Evolutionary conservation across 371 early-diverging fungal genomes (phyloP).

Genomic region (Mortierella sp.): DNA sequence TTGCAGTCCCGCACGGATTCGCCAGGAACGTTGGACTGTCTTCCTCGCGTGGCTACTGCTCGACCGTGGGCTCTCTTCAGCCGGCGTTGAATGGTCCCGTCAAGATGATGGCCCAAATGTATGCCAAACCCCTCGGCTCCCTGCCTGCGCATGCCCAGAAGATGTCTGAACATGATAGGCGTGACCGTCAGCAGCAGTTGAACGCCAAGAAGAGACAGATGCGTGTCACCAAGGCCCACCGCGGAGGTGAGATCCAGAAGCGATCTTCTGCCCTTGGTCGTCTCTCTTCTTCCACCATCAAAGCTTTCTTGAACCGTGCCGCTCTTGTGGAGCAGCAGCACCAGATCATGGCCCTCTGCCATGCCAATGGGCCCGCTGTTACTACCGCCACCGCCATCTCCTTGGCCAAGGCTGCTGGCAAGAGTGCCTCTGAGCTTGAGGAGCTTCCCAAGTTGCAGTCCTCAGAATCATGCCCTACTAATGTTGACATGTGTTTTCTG

Average conservation of each 20-base stretch:
- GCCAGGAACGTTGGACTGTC: conserved; percentile 42
- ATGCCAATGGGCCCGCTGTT: conserved; percentile 23
- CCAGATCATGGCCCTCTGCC: conserved; percentile 34
- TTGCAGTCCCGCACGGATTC: conserved; percentile 45
- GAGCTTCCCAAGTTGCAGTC: conserved; percentile 36
- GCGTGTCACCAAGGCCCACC: conserved; percentile 22
- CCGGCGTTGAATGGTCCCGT: conserved; percentile 41
- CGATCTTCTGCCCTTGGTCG: conserved; percentile 2
- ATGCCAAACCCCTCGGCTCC: conserved; percentile 45
- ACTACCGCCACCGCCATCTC: conserved; percentile 41
- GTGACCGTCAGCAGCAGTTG: not conserved
- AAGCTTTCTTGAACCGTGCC: conserved; percentile 46
- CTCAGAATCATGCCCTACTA: conserved; percentile 43
- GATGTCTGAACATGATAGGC: conserved; percentile 24
- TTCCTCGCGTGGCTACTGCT: conserved; percentile 45
- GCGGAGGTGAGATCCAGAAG: conserved; percentile 32
- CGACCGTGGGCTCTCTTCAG: conserved; percentile 12
- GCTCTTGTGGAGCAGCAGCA: conserved; percentile 48
- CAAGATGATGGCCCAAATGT: conserved; percentile 51
- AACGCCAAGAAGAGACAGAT: conserved; percentile 20
- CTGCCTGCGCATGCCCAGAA: conserved; percentile 32
- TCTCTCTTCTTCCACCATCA: conserved; percentile 23
- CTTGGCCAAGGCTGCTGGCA: conserved; percentile 48
- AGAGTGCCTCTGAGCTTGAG: conserved; percentile 23
- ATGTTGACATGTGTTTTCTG: conserved; percentile 53